Conservation (phyloP, 2,329 filamentous ascomycete genomes). For the Sporothrix sp. region DNA sequence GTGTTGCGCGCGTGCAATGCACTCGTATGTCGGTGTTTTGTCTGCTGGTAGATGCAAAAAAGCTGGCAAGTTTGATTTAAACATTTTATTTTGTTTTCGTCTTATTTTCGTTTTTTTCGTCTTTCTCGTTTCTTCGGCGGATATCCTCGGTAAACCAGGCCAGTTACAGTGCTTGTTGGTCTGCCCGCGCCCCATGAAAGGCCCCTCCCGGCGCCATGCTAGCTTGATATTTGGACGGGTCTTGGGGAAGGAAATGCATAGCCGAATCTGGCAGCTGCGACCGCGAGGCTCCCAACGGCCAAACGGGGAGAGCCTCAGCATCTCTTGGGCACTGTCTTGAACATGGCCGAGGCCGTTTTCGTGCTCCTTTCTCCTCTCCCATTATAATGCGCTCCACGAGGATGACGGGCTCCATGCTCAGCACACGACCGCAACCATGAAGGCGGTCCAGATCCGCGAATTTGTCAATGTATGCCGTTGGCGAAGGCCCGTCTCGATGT, state of each 20-base stretch:
- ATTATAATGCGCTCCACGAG: neutral
- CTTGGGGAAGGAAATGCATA: neutral
- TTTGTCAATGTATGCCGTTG: conserved; percentile 1
- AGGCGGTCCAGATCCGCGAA: conserved; percentile 10
- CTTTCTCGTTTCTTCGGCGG: neutral
- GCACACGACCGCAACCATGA: conserved; percentile 6
- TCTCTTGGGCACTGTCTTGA: neutral
- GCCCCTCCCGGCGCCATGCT: too few species aligned
- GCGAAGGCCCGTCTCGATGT: too few species aligned
- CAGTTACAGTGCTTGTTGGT: too few species aligned
- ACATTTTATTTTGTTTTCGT: neutral
- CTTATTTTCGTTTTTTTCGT: neutral
- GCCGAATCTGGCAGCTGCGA: too few species aligned
- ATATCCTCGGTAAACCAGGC: too few species aligned
- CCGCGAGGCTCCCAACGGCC: too few species aligned
- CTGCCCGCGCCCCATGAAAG: too few species aligned
- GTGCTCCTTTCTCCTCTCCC: neutral
- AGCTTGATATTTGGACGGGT: neutral
- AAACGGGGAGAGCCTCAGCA: too few species aligned
- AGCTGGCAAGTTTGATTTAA: too few species aligned
- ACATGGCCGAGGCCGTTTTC: neutral
- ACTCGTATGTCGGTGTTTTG: neutral
- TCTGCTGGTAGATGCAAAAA: too few species aligned
- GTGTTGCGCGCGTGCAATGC: too few species aligned
- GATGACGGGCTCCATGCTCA: neutral